Evolutionary conservation across 2,329 filamentous ascomycete genomes (phyloP).

Genomic region (Albifimbria verrucaria): DNA sequence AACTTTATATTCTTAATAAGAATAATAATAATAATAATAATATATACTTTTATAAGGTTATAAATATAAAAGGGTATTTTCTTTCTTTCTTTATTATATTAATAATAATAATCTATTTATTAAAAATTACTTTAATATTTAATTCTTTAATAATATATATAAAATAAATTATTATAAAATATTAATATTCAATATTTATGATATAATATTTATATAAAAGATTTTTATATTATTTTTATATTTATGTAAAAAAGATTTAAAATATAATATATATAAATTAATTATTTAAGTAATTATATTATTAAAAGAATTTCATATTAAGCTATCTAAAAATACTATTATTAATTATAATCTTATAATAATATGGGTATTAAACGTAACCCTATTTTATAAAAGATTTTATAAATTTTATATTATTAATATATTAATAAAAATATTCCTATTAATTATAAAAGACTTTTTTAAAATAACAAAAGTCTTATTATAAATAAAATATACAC

Average conservation of each 20-base stretch:
- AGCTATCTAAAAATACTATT: neutral
- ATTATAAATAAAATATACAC: neutral
- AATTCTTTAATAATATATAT: slow-evolving; percentile 1
- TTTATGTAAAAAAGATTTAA: neutral
- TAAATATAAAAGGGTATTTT: too few relatives aligned
- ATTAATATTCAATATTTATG: neutral
- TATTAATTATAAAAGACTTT: neutral
- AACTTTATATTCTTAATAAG: slow-evolving; percentile 2
- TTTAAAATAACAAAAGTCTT: neutral
- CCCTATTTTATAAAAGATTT: neutral
- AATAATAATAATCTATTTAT: neutral
- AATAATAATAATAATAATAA: too few relatives aligned
- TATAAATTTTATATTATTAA: neutral
- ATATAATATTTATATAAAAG: neutral
- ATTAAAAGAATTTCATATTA: neutral
- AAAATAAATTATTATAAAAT: neutral
- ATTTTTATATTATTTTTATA: slow-evolving; percentile 1
- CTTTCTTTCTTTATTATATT: neutral
- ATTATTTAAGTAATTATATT: neutral
- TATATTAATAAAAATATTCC: slow-evolving; percentile 1
- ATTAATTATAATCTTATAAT: neutral
- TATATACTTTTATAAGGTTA: too few relatives aligned
- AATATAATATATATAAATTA: neutral
- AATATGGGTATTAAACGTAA: neutral
- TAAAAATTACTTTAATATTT: neutral